phyloP scores from a whole-genome alignment of 1,284 basidiomycete genomes.

The Fomes fomentarius region DNA sequence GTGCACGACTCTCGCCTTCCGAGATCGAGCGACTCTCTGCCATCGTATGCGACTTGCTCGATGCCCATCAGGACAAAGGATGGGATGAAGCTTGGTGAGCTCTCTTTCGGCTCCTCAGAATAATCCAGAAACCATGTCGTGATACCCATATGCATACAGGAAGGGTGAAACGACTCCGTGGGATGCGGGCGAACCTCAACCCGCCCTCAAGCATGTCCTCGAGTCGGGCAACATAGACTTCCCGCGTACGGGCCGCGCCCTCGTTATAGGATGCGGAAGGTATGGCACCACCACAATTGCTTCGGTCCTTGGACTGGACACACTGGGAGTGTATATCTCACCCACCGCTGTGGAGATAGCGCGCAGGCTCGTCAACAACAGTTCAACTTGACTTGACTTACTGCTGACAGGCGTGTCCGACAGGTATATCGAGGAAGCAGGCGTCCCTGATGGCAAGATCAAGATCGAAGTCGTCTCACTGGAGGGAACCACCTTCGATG shows the following conservation, averaged over 20 bases:
- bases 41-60: slow-evolving; percentile 17
- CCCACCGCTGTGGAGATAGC: slow-evolving; percentile 56
- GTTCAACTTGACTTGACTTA: slow-evolving; percentile 15
- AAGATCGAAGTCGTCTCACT: slow-evolving; percentile 44
- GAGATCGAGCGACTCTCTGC: no score
- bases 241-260: slow-evolving; percentile 55
- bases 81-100: slow-evolving; percentile 29
- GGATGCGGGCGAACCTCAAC: slow-evolving; percentile 61
- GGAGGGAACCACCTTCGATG: slow-evolving; percentile 41
- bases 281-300: slow-evolving; percentile 64
- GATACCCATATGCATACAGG: slow-evolving; percentile 41
- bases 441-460: no score
- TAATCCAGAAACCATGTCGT: no score
- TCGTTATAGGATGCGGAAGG: slow-evolving; percentile 75
- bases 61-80: slow-evolving; percentile 6
- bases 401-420: no score
- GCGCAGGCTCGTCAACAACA: not conserved
- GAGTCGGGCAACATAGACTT: slow-evolving; percentile 50
- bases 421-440: no score
- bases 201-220: slow-evolving; percentile 56
- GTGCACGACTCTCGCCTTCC: no score
- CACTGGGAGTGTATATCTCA: slow-evolving; percentile 60
- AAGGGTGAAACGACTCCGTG: slow-evolving; percentile 63
- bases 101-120: not conserved
- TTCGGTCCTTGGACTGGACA: slow-evolving; percentile 49